Conservation (phyloP, 768 basidiomycete genomes). For the Coprinopsis strossmayeri region DNA sequence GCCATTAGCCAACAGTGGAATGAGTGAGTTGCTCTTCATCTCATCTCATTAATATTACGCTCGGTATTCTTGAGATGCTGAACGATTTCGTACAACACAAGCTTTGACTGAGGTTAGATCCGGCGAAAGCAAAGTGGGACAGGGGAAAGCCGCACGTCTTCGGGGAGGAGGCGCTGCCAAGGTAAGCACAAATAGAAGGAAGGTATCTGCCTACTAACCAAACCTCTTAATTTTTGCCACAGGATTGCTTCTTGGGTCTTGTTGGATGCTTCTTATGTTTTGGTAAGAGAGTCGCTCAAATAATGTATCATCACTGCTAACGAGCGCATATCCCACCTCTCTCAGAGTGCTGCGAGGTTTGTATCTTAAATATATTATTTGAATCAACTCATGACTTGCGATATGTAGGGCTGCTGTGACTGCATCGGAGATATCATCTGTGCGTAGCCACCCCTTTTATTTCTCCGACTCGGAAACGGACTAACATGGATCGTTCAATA, state of each 20-base stretch:
- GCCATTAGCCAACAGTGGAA: constrained; percentile 53
- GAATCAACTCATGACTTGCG: not conserved
- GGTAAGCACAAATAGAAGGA: constrained; percentile 27
- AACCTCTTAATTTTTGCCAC: not conserved
- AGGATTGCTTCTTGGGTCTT: constrained; percentile 65
- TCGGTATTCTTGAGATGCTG: too few relatives aligned
- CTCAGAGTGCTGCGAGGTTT: constrained; percentile 69
- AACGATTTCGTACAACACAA: too few relatives aligned
- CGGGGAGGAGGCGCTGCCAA: constrained; percentile 69
- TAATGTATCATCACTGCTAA: too few relatives aligned
- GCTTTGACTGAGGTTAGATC: too few relatives aligned
- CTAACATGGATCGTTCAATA: constrained; percentile 18
- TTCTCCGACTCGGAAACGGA: not conserved
- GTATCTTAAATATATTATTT: constrained; percentile 8
- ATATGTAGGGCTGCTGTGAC: constrained; percentile 58
- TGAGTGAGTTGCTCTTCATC: constrained; percentile 41
- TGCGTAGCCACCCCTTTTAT: constrained; percentile 30
- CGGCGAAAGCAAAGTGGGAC: not conserved
- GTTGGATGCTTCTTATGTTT: constrained; percentile 69
- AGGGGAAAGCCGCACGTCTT: constrained; percentile 45
- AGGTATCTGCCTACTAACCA: not conserved
- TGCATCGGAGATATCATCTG: constrained; percentile 66
- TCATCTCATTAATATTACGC: too few relatives aligned
- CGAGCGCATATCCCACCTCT: too few relatives aligned
- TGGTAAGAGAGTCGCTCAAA: constrained; percentile 37